A percentile compares a stretch with the other conserved stretches of the same genome.
These are phyloP conservation scores for Lentinula boryana DNA, from an alignment of 768 basidiomycete genomes.

Conservation along the genomic window DNA sequence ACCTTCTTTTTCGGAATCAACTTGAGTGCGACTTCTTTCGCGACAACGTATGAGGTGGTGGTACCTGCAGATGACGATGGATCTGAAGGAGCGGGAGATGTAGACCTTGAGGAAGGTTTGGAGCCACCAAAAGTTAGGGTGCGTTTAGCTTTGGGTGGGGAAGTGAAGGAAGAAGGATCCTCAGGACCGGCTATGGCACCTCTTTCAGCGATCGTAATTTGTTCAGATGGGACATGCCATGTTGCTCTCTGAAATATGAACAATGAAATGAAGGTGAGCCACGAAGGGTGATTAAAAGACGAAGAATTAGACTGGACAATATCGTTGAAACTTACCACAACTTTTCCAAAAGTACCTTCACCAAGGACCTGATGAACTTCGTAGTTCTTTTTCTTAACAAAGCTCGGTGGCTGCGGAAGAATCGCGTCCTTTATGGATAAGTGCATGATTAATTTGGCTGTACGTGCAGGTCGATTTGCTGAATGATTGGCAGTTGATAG, in stretches of 20 bases:
- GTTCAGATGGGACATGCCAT: conserved; percentile 69
- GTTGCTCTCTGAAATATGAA: conserved; percentile 49
- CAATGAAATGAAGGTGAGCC: background rate
- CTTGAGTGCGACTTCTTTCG: conserved; percentile 80
- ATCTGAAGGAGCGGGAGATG: conserved; percentile 13
- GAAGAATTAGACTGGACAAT: background rate
- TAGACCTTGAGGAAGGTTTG: conserved; percentile 17
- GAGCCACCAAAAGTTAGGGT: conserved; percentile 15
- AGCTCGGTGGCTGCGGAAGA: conserved; percentile 80
- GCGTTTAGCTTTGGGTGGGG: conserved; percentile 8
- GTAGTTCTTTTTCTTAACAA: conserved; percentile 80
- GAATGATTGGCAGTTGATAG: too few relatives aligned
- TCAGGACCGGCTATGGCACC: conserved; percentile 35
- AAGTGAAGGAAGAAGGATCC: conserved; percentile 8
- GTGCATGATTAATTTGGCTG: conserved; percentile 17
- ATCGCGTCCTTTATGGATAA: conserved; percentile 49
- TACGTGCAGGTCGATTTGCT: too few relatives aligned
- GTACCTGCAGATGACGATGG: conserved; percentile 15
- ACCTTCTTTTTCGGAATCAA: conserved; percentile 95
- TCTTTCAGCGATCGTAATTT: conserved; percentile 46
- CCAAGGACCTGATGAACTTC: conserved; percentile 71
- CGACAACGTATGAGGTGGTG: conserved; percentile 25
- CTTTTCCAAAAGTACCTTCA: conserved; percentile 86
- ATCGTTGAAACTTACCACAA: conserved; percentile 49
- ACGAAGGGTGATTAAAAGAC: background rate